A percentile compares a stretch with the other conserved stretches of the same genome.
phyloP scores from a whole-genome alignment of 495 filamentous ascomycete species.

The Clohesyomyces aquaticus region DNA sequence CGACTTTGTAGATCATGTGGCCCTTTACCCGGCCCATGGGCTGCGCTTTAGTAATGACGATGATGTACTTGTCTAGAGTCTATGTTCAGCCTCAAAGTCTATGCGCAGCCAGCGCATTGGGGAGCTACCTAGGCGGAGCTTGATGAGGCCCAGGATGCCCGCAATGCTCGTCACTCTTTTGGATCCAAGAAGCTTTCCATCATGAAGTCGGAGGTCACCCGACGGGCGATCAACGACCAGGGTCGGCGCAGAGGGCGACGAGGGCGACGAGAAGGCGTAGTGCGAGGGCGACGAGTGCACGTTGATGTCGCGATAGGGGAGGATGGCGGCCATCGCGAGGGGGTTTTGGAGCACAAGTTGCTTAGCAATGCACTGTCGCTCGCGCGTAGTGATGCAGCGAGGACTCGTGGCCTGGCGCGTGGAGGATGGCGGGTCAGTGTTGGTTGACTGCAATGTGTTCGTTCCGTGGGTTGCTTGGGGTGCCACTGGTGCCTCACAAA shows the following conservation, averaged over 20 bases:
- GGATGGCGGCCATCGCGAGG: constrained; percentile 60
- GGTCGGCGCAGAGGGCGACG: constrained; percentile 82
- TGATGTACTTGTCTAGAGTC: constrained; percentile 85
- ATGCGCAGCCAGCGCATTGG: background rate
- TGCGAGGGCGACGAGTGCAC: constrained; percentile 86
- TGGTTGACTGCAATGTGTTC: constrained; percentile 23
- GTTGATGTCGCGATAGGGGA: constrained; percentile 96
- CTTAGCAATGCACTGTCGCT: constrained; percentile 5
- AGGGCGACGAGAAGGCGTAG: constrained; percentile 96
- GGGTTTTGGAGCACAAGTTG: too few species aligned
- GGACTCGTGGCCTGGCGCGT: background rate
- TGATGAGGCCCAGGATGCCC: constrained; percentile 90
- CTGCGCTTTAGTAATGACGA: constrained; percentile 92
- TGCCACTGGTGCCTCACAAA: too few species aligned
- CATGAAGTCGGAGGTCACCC: constrained; percentile 84
- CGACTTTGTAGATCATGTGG: constrained; percentile 89
- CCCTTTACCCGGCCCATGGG: constrained; percentile 88
- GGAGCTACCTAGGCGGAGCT: constrained; percentile 77
- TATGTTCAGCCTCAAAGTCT: constrained; percentile 1
- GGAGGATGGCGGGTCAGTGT: background rate
- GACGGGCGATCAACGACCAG: constrained; percentile 88
- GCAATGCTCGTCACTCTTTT: constrained; percentile 91
- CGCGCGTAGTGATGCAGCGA: background rate
- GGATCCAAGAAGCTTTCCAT: constrained; percentile 71
- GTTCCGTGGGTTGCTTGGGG: too few species aligned